Evolutionary conservation across 2,329 filamentous ascomycete genomes (phyloP).

Genomic region (Orbilia blumenaviensis): DNA sequence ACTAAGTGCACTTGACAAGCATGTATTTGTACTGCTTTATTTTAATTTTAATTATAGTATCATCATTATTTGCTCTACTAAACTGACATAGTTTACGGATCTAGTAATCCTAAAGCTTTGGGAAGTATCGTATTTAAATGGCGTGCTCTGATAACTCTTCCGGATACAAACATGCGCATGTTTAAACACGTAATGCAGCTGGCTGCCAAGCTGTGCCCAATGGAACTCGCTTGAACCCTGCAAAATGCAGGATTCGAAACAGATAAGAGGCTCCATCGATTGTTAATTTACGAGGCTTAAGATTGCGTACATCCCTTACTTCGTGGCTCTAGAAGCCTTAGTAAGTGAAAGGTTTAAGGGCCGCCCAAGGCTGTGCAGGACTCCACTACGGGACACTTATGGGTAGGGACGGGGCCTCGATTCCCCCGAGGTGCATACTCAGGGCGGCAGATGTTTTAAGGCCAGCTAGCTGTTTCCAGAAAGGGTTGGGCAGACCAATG

Average conservation of each 20-base stretch:
- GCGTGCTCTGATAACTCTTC: neutral
- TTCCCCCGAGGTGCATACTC: conserved; percentile 3
- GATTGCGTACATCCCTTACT: neutral
- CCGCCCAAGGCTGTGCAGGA: neutral
- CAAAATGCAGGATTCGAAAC: neutral
- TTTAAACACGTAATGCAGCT: neutral
- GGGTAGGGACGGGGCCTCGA: neutral
- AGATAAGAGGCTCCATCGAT: neutral
- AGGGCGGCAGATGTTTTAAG: neutral
- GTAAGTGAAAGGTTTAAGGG: neutral
- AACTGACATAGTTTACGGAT: too few relatives aligned
- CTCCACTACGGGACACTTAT: neutral
- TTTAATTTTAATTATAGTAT: too few relatives aligned
- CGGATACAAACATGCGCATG: too few relatives aligned
- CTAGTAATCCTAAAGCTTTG: too few relatives aligned
- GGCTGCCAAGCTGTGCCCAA: neutral
- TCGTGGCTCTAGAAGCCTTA: neutral
- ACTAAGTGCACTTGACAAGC: too few relatives aligned
- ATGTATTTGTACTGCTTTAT: too few relatives aligned
- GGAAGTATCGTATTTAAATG: neutral
- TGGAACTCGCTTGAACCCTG: neutral
- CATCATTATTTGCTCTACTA: too few relatives aligned
- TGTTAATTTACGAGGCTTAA: neutral
- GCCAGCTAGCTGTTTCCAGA: conserved; percentile 3
- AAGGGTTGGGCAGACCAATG: neutral